These are phyloP conservation scores for Pseudoscleropodium purum DNA, from an alignment of 225 moss, liverwort and hornwort genomes.

Conservation along the genomic window DNA sequence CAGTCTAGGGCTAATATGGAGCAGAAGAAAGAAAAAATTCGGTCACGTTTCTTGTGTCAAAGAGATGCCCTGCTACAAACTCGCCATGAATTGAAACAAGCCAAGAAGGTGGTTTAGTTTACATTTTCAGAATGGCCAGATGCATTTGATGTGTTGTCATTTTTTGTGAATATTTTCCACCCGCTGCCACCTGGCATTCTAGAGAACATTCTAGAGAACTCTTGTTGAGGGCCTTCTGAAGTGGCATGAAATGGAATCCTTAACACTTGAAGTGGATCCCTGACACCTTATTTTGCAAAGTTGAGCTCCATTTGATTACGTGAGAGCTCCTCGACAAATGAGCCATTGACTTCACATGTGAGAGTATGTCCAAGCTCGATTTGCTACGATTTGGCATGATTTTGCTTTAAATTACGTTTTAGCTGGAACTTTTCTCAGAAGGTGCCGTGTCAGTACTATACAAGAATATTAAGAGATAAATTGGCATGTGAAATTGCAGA, in stretches of 20 bases:
- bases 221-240: background rate
- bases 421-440: background rate
- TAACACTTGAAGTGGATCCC: background rate
- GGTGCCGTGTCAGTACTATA: background rate
- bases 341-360: background rate
- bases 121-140: background rate
- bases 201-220: background rate
- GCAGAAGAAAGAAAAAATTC: constrained; percentile 43
- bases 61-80: constrained; percentile 35
- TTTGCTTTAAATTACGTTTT: background rate
- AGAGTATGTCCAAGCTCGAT: background rate
- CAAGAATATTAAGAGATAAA: background rate
- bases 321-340: background rate
- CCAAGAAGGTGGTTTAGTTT: constrained; percentile 47
- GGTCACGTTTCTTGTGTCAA: constrained; percentile 40
- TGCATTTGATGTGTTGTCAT: background rate
- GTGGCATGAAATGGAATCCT: background rate
- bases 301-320: background rate
- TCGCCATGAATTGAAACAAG: constrained; percentile 68
- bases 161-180: background rate
- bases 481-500: constrained; percentile 24
- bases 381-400: background rate
- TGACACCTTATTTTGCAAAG: background rate
- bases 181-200: background rate
- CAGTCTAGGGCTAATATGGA: constrained; percentile 32